phyloP scores from a whole-genome alignment of 441 rosid genomes.

The Mallotus japonicus region DNA sequence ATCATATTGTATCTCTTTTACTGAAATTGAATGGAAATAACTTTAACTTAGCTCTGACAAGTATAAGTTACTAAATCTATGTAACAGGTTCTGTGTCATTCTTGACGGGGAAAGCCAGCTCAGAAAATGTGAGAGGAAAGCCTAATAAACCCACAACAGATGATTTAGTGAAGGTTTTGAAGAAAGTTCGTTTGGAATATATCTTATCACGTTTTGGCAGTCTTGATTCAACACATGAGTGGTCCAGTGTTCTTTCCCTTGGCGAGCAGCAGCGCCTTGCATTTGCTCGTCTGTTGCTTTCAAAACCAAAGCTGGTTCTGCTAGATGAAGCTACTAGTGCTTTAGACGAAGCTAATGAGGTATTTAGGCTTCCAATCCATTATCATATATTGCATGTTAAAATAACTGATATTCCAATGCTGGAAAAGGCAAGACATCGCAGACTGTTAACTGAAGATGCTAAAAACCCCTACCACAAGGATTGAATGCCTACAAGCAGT shows the following conservation, averaged over 20 bases:
- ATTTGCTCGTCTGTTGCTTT: constrained; percentile 82
- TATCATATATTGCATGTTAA: background rate
- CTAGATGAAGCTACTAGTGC: constrained; percentile 95
- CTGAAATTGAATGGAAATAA: background rate
- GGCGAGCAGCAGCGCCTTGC: constrained; percentile 98
- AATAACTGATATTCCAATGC: background rate
- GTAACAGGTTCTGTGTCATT: constrained; percentile 52
- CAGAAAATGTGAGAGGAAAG: constrained; percentile 29
- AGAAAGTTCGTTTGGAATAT: constrained; percentile 71
- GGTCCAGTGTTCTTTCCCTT: constrained; percentile 96
- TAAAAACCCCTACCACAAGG: no score
- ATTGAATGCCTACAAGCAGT: no score
- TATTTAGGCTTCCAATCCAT: constrained; percentile 22
- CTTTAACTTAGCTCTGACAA: background rate
- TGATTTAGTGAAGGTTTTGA: constrained; percentile 58
- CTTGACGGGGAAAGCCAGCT: constrained; percentile 31
- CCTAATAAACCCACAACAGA: constrained; percentile 57
- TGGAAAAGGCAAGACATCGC: background rate
- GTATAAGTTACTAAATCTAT: constrained; percentile 7
- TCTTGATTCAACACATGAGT: constrained; percentile 66
- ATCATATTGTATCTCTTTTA: background rate
- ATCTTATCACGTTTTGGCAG: constrained; percentile 64
- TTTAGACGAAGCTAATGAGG: constrained; percentile 92
- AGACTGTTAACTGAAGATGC: background rate
- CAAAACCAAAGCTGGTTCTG: constrained; percentile 77